phyloP scores from a whole-genome alignment of 2,329 filamentous ascomycete genomes.

The Colletotrichum sp. region DNA sequence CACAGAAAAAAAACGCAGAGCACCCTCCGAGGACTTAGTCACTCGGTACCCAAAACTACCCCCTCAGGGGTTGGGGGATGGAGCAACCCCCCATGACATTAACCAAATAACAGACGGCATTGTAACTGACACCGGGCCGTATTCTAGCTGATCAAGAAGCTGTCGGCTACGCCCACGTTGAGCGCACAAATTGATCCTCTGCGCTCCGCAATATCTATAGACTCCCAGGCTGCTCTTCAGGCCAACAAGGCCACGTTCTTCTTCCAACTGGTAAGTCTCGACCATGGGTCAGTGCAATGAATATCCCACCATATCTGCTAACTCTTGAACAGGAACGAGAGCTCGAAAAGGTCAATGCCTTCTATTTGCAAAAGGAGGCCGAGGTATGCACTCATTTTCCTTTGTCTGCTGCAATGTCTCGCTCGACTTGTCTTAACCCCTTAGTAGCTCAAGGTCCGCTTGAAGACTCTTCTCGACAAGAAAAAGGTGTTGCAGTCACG shows the following conservation, averaged over 20 bases:
- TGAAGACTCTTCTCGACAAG: conserved; percentile 93
- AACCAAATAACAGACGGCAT: conserved; percentile 1
- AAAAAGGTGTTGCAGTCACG: conserved; percentile 89
- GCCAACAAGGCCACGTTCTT: conserved; percentile 99
- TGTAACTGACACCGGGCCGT: conserved; percentile 33
- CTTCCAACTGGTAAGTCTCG: conserved; percentile 81
- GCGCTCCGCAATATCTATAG: conserved; percentile 53
- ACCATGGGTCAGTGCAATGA: conserved; percentile 19
- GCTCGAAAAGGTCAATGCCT: conserved; percentile 97
- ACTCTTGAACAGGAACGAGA: conserved; percentile 81
- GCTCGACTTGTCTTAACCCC: background rate
- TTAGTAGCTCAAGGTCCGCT: conserved; percentile 83
- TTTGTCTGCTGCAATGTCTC: background rate
- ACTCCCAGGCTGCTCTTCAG: conserved; percentile 89
- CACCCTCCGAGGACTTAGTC: background rate
- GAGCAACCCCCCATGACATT: conserved; percentile 19
- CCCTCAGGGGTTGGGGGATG: conserved; percentile 12
- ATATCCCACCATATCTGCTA: conserved; percentile 35
- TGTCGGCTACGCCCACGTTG: conserved; percentile 88
- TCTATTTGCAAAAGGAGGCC: conserved; percentile 97
- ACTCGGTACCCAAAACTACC: conserved; percentile 10
- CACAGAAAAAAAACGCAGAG: background rate
- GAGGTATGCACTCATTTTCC: conserved; percentile 66
- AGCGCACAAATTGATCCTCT: conserved; percentile 73
- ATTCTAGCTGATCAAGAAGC: conserved; percentile 92